Conservation (phyloP, 257 asterid genomes). For the Nicotiana benthamiana region DNA sequence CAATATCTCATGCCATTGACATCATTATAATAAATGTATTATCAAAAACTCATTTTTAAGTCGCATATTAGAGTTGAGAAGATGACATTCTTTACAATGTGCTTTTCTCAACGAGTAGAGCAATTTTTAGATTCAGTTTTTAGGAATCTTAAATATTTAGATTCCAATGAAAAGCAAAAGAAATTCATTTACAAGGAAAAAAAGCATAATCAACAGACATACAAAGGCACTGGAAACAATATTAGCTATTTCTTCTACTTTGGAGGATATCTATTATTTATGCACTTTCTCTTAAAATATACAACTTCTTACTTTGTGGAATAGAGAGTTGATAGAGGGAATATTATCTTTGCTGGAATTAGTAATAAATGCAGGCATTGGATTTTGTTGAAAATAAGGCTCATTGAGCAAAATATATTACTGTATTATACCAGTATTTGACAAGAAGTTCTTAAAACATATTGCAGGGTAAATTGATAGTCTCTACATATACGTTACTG, state of each 20-base stretch:
- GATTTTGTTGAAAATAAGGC: too few species aligned
- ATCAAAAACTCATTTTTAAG: neutral
- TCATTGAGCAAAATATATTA: too few species aligned
- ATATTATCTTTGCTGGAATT: neutral
- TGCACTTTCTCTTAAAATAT: too few species aligned
- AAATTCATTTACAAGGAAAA: neutral
- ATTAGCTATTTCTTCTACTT: too few species aligned
- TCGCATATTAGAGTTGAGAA: neutral
- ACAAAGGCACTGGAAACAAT: too few species aligned
- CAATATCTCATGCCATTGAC: conserved; percentile 63
- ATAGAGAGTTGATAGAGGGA: neutral
- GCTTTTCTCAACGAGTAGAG: neutral
- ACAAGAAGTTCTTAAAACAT: neutral
- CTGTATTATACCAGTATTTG: neutral
- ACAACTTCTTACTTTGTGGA: neutral
- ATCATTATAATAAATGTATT: conserved; percentile 28
- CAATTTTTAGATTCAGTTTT: neutral
- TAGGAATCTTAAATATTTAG: neutral
- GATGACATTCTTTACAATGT: neutral
- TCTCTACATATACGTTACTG: conserved; percentile 26
- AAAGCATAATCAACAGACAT: neutral
- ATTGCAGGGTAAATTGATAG: neutral
- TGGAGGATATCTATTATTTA: too few species aligned
- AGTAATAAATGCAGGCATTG: neutral
- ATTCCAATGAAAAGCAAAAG: neutral